Base-by-base conservation (phyloP, 140 eudicot genomes). In the Oenanthe javanica region DNA sequence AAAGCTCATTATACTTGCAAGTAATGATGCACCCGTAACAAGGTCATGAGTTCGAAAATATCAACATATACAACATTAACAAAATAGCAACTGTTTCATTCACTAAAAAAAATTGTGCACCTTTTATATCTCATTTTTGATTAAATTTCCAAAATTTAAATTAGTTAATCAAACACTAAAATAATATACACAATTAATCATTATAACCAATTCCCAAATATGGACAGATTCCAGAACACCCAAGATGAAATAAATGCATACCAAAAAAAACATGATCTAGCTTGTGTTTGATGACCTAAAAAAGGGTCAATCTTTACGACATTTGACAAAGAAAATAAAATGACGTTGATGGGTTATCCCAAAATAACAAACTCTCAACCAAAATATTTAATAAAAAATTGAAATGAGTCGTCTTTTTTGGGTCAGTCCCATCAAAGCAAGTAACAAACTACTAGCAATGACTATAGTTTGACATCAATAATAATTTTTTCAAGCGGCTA, bases 321-420 rank as follows among this genome's bases (percentile, higher is more conserved):
- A 3, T 1, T 46, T 11, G 12, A 74, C 13, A 23, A 14, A 23
- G 15, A n/a, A n/a, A 74, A n/a, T 45, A 0, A 16, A 40, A 12
- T 63, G 81, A 79, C 36, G 75, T 66, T 64, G 82, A 67, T 47
- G 61, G 11, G 12, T 79, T 66, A 79, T 79, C 21, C n/a, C n/a
- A 36, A 10, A 79, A 36, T 63, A 61, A 61, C 42, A 63, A 72
- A 50, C 52, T 72, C 81, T 43, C 59, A 61, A 23, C 70, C 70
- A 9, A 23, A 25, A 61, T 9, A 61, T 6, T n/a, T 61, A 61
- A n/a, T 61, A 61, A 61, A 59, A 59, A 61, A n/a, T n/a, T 6
- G 2, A 59, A 21, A 14, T 14, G 67, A 25, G 69, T 18, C 80
- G 9, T 9, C 3, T 5, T 43, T 36, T 36, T 36, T 36, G 6